Evolutionary conservation across 2,329 filamentous ascomycete genomes (phyloP), one percentile per base, ranked within the genome.

Genomic region (Pseudogymnoascus sp.): DNA sequence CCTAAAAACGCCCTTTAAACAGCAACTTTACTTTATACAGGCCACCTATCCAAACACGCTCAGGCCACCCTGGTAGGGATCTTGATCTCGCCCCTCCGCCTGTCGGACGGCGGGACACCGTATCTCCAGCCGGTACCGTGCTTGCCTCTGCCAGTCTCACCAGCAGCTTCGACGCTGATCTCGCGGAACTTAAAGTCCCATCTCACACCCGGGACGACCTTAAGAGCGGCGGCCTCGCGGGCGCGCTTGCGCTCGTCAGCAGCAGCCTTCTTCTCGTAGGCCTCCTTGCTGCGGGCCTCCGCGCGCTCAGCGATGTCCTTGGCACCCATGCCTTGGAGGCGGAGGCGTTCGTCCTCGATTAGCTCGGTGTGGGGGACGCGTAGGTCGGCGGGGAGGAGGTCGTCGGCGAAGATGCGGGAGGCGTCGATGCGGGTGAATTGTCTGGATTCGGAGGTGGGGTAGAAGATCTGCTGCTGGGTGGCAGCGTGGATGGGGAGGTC

Each of bases 341-440:
- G 11, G 77, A 79, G 8, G 75, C 67, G 3, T 75, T 64, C 4
- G 80, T 66, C 42, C 82, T 76, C 66, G 61, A 88, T 79, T 25
- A 88, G 79, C 70, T 88, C 82, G 4, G 81, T 82, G 68, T 88
- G 84, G 33, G 84, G 84, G 59, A 87, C 81, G 65, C 84, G 80
- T 65, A 78, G 72, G 70, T 89, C 86, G 1, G 83, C 79, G 0
- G 86, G 80, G 7, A 86, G 79, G 72, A 89, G 78, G 18, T 72
- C 79, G 33, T 82, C 76, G 69, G 86, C 80, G 72, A 88, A 88
- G 4, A 85, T 84, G 70, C 81, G 80, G 59, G 86, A 86, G 33
- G 87, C 86, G 69, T 89, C 85, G 67, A 80, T 79, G 68, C 86
- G 82, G 28, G 84, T 88, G 68, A 86, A 87, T 65, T 80, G 76